Percentiles rank a stretch among this genome's conserved stretches.
phyloP scores from a whole-genome alignment of 2,329 filamentous ascomycete genomes.

The Phialemoniopsis sp. region DNA sequence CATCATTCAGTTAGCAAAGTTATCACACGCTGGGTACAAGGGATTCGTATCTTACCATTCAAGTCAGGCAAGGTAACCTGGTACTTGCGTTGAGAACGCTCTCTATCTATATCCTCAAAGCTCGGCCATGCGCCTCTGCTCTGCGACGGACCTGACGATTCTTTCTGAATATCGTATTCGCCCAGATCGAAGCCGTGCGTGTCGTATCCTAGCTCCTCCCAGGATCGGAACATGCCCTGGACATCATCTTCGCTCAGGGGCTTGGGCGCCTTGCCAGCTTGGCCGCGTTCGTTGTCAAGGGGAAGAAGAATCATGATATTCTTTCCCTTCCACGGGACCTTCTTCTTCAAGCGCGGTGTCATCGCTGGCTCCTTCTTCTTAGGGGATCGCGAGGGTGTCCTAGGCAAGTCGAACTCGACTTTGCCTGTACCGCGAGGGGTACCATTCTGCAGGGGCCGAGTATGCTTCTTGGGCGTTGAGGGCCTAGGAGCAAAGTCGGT shows the following conservation, averaged over 20 bases:
- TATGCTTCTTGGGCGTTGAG: constrained; percentile 3
- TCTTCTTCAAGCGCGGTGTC: constrained; percentile 61
- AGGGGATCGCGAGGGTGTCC: constrained; percentile 19
- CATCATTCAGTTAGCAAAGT: not conserved
- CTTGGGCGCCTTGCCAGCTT: constrained; percentile 45
- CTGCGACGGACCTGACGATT: constrained; percentile 46
- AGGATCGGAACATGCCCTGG: constrained; percentile 57
- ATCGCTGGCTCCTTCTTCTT: constrained; percentile 32
- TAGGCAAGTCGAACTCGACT: constrained; percentile 7
- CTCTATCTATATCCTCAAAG: constrained; percentile 50
- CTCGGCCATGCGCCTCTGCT: constrained; percentile 67
- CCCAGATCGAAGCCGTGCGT: constrained; percentile 65
- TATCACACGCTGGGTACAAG: not conserved
- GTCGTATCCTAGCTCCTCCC: constrained; percentile 67
- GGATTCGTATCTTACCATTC: constrained; percentile 39
- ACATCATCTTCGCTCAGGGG: constrained; percentile 55
- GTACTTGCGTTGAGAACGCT: constrained; percentile 49
- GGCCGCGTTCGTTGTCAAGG: constrained; percentile 61
- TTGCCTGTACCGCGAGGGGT: constrained; percentile 1
- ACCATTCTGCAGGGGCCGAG: not conserved
- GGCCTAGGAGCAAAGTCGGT: not conserved
- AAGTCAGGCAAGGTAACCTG: constrained; percentile 67
- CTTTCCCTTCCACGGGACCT: constrained; percentile 71
- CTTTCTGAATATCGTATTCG: constrained; percentile 32
- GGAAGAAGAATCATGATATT: constrained; percentile 69